Evolutionary conservation across 1,284 basidiomycete genomes (phyloP).

Genomic region (Pseudozyma sp.): DNA sequence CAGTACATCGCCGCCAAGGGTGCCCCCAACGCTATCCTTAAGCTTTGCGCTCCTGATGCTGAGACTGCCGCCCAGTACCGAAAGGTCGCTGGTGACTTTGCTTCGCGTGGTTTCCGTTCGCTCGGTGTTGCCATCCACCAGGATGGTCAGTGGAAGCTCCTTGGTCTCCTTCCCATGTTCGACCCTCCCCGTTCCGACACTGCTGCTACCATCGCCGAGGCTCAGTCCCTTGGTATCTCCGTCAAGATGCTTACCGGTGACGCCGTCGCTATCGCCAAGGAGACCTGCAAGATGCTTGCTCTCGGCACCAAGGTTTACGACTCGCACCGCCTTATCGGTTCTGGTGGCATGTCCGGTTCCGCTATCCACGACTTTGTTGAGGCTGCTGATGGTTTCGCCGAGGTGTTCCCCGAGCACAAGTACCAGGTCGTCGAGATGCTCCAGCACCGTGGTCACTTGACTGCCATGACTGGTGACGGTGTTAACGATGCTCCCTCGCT

Average conservation of each 20-base stretch:
- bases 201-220: conserved; percentile 73
- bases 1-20: conserved; percentile 74
- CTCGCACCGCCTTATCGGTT: conserved; percentile 73
- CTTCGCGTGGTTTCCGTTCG: conserved; percentile 73
- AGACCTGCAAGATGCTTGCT: conserved; percentile 73
- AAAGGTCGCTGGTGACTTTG: conserved; percentile 71
- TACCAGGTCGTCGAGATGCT: conserved; percentile 74
- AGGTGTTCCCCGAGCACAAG: conserved; percentile 75
- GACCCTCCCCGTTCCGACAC: conserved; percentile 74
- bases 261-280: conserved; percentile 74
- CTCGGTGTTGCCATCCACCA: conserved; percentile 74
- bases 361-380: conserved; percentile 74
- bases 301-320: conserved; percentile 74
- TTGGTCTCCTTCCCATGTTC: conserved; percentile 72
- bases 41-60: conserved; percentile 71
- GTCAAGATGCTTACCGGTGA: conserved; percentile 76
- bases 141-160: conserved; percentile 72
- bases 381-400: conserved; percentile 75
- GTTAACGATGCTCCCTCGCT: conserved; percentile 72
- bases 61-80: conserved; percentile 71
- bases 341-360: conserved; percentile 73
- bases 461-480: conserved; percentile 72
- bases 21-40: conserved; percentile 74
- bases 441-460: conserved; percentile 74
- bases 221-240: conserved; percentile 72